A percentile compares a stretch with the other conserved stretches of the same genome.
Conservation (phyloP, 2,329 filamentous ascomycete species). For the Akanthomyces lecanii region DNA sequence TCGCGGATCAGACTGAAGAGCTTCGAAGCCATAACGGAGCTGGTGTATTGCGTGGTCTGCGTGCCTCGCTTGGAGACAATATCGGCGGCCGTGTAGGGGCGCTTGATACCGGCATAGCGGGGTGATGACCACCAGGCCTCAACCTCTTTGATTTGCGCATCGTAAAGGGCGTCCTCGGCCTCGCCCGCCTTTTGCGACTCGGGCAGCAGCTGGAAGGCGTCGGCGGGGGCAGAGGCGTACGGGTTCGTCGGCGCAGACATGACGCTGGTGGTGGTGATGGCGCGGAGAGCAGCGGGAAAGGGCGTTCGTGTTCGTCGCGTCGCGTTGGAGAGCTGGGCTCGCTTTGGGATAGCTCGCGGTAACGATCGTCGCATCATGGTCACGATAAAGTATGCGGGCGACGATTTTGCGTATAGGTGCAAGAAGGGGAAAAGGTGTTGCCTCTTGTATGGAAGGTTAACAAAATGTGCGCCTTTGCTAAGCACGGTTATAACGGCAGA, state of each 20-base stretch:
- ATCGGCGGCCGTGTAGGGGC: slow-evolving; percentile 85
- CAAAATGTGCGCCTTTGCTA: neutral
- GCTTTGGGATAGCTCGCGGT: slow-evolving; percentile 7
- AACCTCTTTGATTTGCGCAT: slow-evolving; percentile 78
- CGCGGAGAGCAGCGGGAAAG: slow-evolving; percentile 23
- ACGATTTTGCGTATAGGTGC: neutral
- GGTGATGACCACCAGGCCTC: slow-evolving; percentile 86
- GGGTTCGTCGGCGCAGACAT: slow-evolving; percentile 32
- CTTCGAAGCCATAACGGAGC: slow-evolving; percentile 91
- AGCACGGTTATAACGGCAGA: slow-evolving; percentile 13
- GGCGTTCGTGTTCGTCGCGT: neutral
- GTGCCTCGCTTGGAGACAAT: slow-evolving; percentile 91
- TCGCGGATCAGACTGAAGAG: slow-evolving; percentile 85
- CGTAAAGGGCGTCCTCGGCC: slow-evolving; percentile 80
- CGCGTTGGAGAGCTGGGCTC: slow-evolving; percentile 10
- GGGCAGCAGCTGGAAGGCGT: slow-evolving; percentile 81
- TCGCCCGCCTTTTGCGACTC: slow-evolving; percentile 71
- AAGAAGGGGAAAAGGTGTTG: neutral
- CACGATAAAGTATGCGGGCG: neutral
- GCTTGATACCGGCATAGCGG: slow-evolving; percentile 82
- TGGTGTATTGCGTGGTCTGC: slow-evolving; percentile 82
- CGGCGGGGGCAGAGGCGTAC: slow-evolving; percentile 46
- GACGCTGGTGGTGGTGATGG: slow-evolving; percentile 30
- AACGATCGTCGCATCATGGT: slow-evolving; percentile 17
- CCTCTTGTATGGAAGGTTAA: neutral